Evolutionary conservation across 768 basidiomycete species (phyloP), one percentile per base, ranked within the genome.

Genomic region (Boletus rufocinnamomeus): DNA sequence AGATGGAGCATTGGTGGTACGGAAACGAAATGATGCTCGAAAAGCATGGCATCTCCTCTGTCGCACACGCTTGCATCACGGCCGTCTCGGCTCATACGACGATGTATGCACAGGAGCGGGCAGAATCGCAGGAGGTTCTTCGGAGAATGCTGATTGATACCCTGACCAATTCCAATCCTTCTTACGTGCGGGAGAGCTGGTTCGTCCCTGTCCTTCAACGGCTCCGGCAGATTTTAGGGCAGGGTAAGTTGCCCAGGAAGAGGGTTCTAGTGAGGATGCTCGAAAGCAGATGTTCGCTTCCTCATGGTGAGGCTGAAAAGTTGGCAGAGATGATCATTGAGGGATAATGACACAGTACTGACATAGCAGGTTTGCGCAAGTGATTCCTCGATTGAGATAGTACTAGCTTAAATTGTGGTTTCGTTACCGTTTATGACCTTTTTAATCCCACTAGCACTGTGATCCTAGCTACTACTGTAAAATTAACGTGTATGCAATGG

Each of bases 1-100:
- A 11, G 23, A 63, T 63, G 62, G 62, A 58, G 44, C 6, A 49
- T 4, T 64, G 63, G 63, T 65, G 64, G 64, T 17, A 2, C 6
- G 50, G 17, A 6, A 65, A 65, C n/a, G 48, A 30, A n/a, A 1
- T 7, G 19, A 52, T 34, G 6, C 34, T 65, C 2, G 10, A 23
- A 9, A 0, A 23, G 0, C 54, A 56, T 23, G 47, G 43, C 23
- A 65, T 61, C 6, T 13, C 6, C 7, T 13, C 56, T 10, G 47
- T 52, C 6, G 53, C 52, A 0, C 63, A 65, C 5, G 63, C 64
- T 2, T 65, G 64, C 14, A 43, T 63, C 34, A 62, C 58, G 17
- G 52, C 59, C 25, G 11, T 28, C 1, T 55, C 58, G n/a, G 52
- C 56, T 1, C 49, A 27, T 2, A 37, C 54, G 2, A 50, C 32